Percentiles rank a stretch among this genome's conserved stretches.
Evolutionary conservation across 164 flowering plant species (phyloP).

Genomic region (Dillenia turbinata): DNA sequence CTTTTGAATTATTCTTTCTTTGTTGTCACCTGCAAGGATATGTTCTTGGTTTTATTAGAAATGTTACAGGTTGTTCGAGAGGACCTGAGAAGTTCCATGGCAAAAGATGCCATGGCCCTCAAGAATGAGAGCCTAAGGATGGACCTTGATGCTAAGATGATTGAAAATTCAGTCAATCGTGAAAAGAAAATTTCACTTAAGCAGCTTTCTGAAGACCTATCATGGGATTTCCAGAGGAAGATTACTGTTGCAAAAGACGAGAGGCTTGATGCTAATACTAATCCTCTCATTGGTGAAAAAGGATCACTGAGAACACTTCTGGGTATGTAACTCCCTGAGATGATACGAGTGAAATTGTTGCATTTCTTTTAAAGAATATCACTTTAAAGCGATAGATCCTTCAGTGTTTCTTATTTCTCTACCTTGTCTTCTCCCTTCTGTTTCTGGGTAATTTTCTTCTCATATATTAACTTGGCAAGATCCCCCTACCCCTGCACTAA

Average conservation of each 20-base stretch:
- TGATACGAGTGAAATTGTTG: not conserved
- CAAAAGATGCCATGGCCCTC: constrained; percentile 61
- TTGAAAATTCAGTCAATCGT: constrained; percentile 6
- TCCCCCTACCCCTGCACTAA: no score
- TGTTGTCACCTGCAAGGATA: not conserved
- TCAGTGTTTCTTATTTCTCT: no score
- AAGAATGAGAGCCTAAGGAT: constrained; percentile 58
- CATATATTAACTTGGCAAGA: no score
- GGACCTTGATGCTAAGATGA: constrained; percentile 21
- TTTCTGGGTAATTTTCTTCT: no score
- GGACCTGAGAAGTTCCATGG: constrained; percentile 87
- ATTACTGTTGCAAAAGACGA: constrained; percentile 63
- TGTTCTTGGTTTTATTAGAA: constrained; percentile 13
- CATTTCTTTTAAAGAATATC: no score
- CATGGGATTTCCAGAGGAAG: constrained; percentile 82
- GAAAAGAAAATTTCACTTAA: constrained; percentile 17
- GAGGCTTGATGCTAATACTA: constrained; percentile 19
- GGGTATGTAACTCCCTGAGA: constrained; percentile 30
- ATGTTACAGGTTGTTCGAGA: constrained; percentile 73
- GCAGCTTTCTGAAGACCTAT: constrained; percentile 23
- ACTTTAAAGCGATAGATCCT: no score
- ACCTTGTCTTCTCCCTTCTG: no score
- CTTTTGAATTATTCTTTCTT: not conserved
- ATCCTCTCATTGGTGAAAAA: constrained; percentile 17
- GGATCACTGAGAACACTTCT: constrained; percentile 32